Percentiles rank a stretch among this genome's conserved stretches.
Conservation (phyloP, 345 rosid species). For the Camelina hispida region DNA sequence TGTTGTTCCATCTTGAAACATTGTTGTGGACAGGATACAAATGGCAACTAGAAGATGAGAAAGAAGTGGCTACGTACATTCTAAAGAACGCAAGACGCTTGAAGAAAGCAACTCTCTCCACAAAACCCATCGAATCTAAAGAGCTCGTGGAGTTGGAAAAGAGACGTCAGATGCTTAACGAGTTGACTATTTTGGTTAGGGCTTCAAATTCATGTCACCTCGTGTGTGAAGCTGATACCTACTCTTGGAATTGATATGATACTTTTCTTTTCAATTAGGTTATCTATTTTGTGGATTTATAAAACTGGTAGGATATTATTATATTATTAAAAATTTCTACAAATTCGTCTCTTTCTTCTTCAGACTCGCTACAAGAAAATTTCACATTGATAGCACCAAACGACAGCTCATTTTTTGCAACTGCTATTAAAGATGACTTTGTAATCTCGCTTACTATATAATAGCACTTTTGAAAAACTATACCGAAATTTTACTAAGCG, state of each 20-base stretch:
- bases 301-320: background rate
- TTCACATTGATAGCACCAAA: too few relatives aligned
- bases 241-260: background rate
- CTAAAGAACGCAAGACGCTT: background rate
- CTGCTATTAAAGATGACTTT: too few relatives aligned
- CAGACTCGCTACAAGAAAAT: too few relatives aligned
- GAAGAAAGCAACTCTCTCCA: conserved; percentile 9
- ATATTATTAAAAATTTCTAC: too few relatives aligned
- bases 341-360: too few relatives aligned
- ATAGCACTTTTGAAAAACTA: too few relatives aligned
- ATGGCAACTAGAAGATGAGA: background rate
- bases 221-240: background rate
- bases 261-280: background rate
- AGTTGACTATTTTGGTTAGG: background rate
- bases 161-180: conserved; percentile 4
- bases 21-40: background rate
- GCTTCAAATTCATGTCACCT: background rate
- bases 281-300: background rate
- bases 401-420: too few relatives aligned
- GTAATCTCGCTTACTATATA: too few relatives aligned
- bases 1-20: background rate
- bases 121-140: background rate
- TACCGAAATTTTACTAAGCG: too few relatives aligned
- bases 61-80: background rate
- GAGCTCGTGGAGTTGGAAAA: background rate